Percentiles rank a stretch among this genome's conserved stretches.
Evolutionary conservation across 495 filamentous ascomycete species (phyloP).

Genomic region (Immersiella caudata): DNA sequence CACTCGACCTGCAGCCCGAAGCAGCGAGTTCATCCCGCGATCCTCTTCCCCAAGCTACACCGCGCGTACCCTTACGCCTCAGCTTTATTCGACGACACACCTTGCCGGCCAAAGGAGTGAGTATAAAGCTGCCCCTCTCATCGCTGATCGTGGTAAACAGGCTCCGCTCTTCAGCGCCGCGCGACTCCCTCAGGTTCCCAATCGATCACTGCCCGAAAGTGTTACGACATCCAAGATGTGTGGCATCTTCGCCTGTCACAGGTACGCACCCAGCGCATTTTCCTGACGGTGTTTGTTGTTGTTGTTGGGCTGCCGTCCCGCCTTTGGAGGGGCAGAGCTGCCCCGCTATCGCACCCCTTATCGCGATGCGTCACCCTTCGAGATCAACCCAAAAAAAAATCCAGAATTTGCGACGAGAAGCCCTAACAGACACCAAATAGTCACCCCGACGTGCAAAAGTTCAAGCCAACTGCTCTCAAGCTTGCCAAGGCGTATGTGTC

Average conservation of each 20-base stretch:
- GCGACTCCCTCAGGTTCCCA: constrained; percentile 22
- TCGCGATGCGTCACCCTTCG: constrained; percentile 17
- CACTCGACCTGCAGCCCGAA: constrained; percentile 29
- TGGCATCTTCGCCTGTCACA: constrained; percentile 95
- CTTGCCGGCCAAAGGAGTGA: constrained; percentile 19
- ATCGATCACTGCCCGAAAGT: constrained; percentile 15
- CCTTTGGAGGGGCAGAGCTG: constrained; percentile 15
- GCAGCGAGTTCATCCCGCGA: constrained; percentile 20
- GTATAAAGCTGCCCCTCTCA: constrained; percentile 31
- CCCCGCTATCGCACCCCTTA: constrained; percentile 19
- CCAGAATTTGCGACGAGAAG: neutral
- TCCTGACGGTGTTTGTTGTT: constrained; percentile 17
- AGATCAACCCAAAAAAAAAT: constrained; percentile 8
- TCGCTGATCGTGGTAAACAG: constrained; percentile 29
- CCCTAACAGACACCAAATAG: constrained; percentile 46
- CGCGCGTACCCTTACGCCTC: constrained; percentile 1
- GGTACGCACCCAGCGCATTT: constrained; percentile 56
- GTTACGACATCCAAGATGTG: constrained; percentile 51
- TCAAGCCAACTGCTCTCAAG: constrained; percentile 95
- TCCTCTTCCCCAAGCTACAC: constrained; percentile 1
- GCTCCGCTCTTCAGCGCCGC: constrained; percentile 32
- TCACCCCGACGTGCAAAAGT: constrained; percentile 93
- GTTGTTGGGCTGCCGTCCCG: constrained; percentile 4
- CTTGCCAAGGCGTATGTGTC: constrained; percentile 87
- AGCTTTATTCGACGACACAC: neutral